A percentile compares a stretch with the other conserved stretches of the same genome.
Evolutionary conservation across 2,329 filamentous ascomycete genomes (phyloP).

Genomic region (Paecilomyces formosus): DNA sequence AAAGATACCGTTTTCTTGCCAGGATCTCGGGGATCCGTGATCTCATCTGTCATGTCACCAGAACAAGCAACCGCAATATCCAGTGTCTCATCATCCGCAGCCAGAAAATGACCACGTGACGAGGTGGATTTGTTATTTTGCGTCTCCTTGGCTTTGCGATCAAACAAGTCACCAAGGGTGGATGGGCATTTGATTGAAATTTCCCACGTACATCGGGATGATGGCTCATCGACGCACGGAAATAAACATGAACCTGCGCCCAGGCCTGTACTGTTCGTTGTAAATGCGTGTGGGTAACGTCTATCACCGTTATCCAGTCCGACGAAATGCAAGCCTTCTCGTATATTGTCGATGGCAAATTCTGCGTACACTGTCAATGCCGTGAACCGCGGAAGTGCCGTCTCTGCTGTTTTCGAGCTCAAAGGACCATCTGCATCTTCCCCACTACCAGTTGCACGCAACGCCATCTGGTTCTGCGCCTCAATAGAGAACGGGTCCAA

Average conservation of each 20-base stretch:
- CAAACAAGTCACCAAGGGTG: conserved; percentile 70
- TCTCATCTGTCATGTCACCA: conserved; percentile 79
- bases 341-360: conserved; percentile 65
- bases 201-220: conserved; percentile 77
- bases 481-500: conserved; percentile 47
- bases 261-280: conserved; percentile 68
- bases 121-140: conserved; percentile 5
- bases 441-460: conserved; percentile 31
- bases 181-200: conserved; percentile 79
- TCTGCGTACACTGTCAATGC: conserved; percentile 64
- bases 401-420: conserved; percentile 28
- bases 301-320: conserved; percentile 72
- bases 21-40: conserved; percentile 66
- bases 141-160: conserved; percentile 23
- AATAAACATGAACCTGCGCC: conserved; percentile 82
- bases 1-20: conserved; percentile 86
- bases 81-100: conserved; percentile 74
- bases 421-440: conserved; percentile 30
- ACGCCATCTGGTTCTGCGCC: conserved; percentile 37
- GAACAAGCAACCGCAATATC: conserved; percentile 90
- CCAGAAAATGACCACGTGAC: conserved; percentile 34
- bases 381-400: conserved; percentile 44
- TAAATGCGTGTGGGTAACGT: conserved; percentile 87
- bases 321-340: conserved; percentile 88
- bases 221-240: conserved; percentile 82